Evolutionary conservation across 2,329 filamentous ascomycete genomes (phyloP).

Genomic region (Neopestalotiopsis sp.): DNA sequence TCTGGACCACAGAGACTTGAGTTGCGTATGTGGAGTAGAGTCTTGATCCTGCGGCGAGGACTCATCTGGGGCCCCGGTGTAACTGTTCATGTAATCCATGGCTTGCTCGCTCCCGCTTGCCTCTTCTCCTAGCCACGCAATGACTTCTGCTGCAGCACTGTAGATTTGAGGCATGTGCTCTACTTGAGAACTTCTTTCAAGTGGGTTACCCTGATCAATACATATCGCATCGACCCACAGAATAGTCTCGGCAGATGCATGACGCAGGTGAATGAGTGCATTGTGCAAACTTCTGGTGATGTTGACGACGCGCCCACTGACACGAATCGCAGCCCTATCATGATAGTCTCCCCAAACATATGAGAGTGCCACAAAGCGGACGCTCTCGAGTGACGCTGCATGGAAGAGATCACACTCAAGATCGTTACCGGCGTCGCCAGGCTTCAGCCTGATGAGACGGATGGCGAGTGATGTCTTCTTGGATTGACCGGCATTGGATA

Average conservation of each 20-base stretch:
- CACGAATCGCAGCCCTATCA: not conserved
- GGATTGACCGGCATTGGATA: not conserved
- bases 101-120: constrained; percentile 3
- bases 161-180: constrained; percentile 13
- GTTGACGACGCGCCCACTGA: constrained; percentile 3
- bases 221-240: constrained; percentile 12
- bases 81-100: constrained; percentile 7
- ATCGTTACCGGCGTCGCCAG: not conserved
- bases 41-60: not conserved
- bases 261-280: not conserved
- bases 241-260: not conserved
- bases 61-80: not conserved
- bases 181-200: constrained; percentile 3
- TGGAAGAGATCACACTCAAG: constrained; percentile 12
- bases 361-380: not conserved
- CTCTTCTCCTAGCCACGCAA: constrained; percentile 5
- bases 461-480: not conserved
- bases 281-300: not conserved
- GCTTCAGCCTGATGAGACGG: constrained; percentile 10
- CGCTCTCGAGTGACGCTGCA: not conserved
- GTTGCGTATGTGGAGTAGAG: not conserved
- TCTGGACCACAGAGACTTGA: constrained; percentile 8
- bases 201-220: constrained; percentile 9
- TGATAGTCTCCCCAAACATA: not conserved
- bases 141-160: constrained; percentile 3